Evolutionary conservation across 2,329 filamentous ascomycete species (phyloP), one percentile per base, ranked within the genome.

Genomic region (Aspergillus neoniger): DNA sequence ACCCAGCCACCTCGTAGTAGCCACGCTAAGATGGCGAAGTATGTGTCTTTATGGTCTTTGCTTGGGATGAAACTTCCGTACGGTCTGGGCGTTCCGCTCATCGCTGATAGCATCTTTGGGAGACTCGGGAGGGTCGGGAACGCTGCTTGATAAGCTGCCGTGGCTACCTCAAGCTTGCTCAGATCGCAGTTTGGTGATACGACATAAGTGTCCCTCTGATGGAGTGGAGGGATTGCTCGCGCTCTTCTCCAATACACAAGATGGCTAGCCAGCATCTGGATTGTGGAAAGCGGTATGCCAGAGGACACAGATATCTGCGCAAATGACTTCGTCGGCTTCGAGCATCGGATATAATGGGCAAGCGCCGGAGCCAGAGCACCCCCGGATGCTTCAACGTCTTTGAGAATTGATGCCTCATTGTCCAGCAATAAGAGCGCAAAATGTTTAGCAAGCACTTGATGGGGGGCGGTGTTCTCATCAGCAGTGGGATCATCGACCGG

Each of bases 171-270:
- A 0, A 98, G 83, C 50, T 87, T 86, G 55, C 84, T 81, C 69
- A 92, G 85, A 69, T 96, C 89, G 63, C 92, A 92, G 73, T 96
- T 96, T 0, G 94, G 93, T 1, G 91, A 96, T 28, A 97, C 86
- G 36, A 98, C 90, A 75, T 98, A 99, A 10, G 89, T 90, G 73
- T 98, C 93, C 51, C 93, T 86, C 47, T 91, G 90, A 71, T 97
- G 92, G 5, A 99, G 85, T 0, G 95, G 95, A 4, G 92, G 91
- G 43, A 98, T 94, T 15, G 94, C 90, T 62, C 96, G 91, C 50
- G 94, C 95, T 59, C 93, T 89, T 23, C 95, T 88, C 93, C 94
- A 98, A 78, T 96, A 96, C 63, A 98, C 92, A 64, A 99, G 89
- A 78, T 98, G 95, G 60, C 91, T 90, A 9, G 93, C 92, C 63